Base-by-base conservation (phyloP, 164 flowering plant species). In the Protea cynaroides region DNA sequence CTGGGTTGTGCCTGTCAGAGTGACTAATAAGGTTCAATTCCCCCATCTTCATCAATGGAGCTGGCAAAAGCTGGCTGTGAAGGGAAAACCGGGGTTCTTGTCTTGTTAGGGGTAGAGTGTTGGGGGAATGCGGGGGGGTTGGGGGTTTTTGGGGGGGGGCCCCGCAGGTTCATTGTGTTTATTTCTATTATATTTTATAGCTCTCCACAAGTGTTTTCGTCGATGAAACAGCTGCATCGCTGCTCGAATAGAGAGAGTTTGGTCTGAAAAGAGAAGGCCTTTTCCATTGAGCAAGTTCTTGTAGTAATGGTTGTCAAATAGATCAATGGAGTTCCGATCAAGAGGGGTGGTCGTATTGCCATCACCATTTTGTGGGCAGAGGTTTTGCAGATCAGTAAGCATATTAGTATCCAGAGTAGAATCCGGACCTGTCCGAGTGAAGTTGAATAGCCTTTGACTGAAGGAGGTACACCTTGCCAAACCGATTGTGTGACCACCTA, bases 401-500 rank as follows among this genome's bases (percentile, higher is more conserved):
- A 85, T 57, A 21, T 11, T 61, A 1, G 79, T 17, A 14, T 88
- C 84, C 75, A 92, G 24, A 49, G 86, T 88, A 1, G 46, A 37
- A 74, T 93, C 98, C 2, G 92, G 74, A 18, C 84, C 89, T 0
- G 75, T 81, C 5, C 77, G 82, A 0, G 78, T 70, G 83, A 86
- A 90, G 79, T 90, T 79, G 80, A 74, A 83, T 54, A 92, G 43
- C 44, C 98, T 79, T 56, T 66, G 59, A 77, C 80, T 80, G 74
- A 88, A 90, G 19, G 74, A 55, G 0, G 82, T 70, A 65, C 96
- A 92, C 68, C 70, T 86, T 47, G 96, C 84, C 21, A 69, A 34
- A 15, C 98, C 98, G 29, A 92, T 78, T 25, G 96, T 88, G 69
- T 92, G 98, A 12, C 69, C 88, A 55, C 98, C 97, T 89, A 65